Evolutionary conservation across 2,329 filamentous ascomycete genomes (phyloP).

Genomic region (Sphaerulina musiva): DNA sequence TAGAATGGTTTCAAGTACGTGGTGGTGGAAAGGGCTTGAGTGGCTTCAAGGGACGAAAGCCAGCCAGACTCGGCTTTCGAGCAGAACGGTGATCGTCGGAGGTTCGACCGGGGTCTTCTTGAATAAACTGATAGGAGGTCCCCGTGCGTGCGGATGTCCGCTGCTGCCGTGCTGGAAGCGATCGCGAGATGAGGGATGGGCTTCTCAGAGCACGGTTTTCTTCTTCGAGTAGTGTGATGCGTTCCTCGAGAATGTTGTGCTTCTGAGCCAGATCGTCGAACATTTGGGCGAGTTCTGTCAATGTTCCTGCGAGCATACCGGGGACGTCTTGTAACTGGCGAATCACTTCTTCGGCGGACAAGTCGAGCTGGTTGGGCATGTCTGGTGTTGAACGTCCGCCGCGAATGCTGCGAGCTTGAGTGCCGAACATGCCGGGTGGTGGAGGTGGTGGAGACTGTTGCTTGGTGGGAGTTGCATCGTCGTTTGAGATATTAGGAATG

Average conservation of each 20-base stretch:
- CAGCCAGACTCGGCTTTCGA: too few relatives aligned
- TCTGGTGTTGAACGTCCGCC: slow-evolving; percentile 2
- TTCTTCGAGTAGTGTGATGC: background rate
- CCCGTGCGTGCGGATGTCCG: too few relatives aligned
- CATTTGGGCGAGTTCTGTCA: background rate
- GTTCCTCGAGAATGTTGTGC: slow-evolving; percentile 1
- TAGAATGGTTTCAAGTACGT: too few relatives aligned
- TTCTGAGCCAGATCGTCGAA: background rate
- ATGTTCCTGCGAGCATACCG: background rate
- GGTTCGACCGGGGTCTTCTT: background rate
- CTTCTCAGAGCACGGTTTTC: background rate
- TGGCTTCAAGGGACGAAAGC: too few relatives aligned
- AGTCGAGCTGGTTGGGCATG: background rate
- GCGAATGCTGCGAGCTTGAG: slow-evolving; percentile 12
- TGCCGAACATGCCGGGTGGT: slow-evolving; percentile 7
- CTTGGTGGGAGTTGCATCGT: background rate
- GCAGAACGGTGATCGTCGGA: too few relatives aligned
- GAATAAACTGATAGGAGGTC: background rate
- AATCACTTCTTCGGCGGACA: background rate
- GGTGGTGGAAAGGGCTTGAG: too few relatives aligned
- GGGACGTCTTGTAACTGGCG: slow-evolving; percentile 1
- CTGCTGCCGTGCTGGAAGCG: background rate
- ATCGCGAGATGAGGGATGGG: background rate
- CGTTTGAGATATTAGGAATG: background rate
- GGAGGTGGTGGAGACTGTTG: background rate